These are phyloP conservation scores for Pyricularia sp. DNA, from an alignment of 2,329 filamentous ascomycete species.

Conservation along the genomic window DNA sequence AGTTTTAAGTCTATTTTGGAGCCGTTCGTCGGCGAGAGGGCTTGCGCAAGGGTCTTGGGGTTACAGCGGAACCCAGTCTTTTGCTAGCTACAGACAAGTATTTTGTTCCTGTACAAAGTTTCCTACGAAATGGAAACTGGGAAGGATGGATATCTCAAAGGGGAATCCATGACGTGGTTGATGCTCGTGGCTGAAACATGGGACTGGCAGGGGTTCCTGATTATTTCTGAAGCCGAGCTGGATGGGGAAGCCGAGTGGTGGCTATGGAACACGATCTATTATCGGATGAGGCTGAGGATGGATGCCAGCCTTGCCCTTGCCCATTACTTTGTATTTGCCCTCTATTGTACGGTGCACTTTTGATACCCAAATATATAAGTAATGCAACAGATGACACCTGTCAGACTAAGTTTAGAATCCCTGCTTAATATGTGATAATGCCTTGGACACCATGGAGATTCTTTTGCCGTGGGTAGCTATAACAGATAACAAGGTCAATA, in stretches of 20 bases:
- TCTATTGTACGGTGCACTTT: background rate
- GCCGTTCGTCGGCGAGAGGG: background rate
- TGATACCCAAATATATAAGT: background rate
- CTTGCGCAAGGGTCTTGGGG: background rate
- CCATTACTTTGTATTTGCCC: background rate
- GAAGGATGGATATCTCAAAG: background rate
- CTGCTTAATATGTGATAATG: background rate
- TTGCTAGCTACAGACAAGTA: background rate
- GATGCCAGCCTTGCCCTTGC: background rate
- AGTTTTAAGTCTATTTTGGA: background rate
- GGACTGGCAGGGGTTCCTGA: background rate
- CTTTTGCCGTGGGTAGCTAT: background rate
- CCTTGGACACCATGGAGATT: no score
- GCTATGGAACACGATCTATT: background rate
- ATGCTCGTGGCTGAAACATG: background rate
- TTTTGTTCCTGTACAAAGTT: background rate
- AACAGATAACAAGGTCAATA: background rate
- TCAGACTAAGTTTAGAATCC: background rate
- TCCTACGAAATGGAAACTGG: background rate
- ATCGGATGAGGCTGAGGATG: background rate
- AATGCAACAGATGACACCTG: background rate
- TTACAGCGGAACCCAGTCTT: background rate
- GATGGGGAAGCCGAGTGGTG: background rate
- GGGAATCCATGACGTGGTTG: background rate
- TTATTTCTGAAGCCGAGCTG: background rate